Evolutionary conservation across 202 grass and related monocot genomes (phyloP).

Genomic region (Alloteropsis angusta): DNA sequence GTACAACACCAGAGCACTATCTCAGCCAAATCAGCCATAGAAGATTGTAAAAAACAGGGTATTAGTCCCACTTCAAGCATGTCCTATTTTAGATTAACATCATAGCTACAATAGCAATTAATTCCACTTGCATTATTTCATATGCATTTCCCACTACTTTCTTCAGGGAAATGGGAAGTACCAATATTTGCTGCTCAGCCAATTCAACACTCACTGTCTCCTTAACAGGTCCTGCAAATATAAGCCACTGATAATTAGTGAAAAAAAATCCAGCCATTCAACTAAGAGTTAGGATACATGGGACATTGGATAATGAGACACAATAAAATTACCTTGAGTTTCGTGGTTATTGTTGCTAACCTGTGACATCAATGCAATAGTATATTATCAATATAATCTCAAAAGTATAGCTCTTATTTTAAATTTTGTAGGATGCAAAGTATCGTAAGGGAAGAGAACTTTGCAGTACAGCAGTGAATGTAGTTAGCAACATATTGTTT

Average conservation of each 20-base stretch:
- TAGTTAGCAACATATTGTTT: not conserved
- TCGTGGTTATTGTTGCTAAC: constrained; percentile 43
- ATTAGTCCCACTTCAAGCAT: not conserved
- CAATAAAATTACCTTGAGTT: constrained; percentile 50
- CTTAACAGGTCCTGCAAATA: constrained; percentile 54
- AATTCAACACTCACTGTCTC: constrained; percentile 55
- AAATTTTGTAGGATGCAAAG: not conserved
- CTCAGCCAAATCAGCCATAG: not conserved
- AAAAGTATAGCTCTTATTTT: constrained; percentile 13
- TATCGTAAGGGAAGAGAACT: not conserved
- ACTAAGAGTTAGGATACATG: not conserved
- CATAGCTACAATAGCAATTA: constrained; percentile 15
- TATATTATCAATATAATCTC: constrained; percentile 19
- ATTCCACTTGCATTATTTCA: not conserved
- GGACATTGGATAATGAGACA: constrained; percentile 16
- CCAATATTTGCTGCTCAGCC: constrained; percentile 97
- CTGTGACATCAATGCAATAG: constrained; percentile 42
- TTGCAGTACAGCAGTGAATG: not conserved
- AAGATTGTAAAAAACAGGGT: not conserved
- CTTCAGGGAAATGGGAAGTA: constrained; percentile 22
- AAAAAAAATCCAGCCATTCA: constrained; percentile 2
- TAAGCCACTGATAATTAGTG: constrained; percentile 10
- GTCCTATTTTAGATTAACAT: constrained; percentile 2
- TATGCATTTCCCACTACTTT: not conserved
- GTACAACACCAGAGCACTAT: not conserved